A percentile compares a stretch with the other conserved stretches of the same genome.
phyloP scores from a whole-genome alignment of 2,329 filamentous ascomycete species.

The Alternaria brassicicola region DNA sequence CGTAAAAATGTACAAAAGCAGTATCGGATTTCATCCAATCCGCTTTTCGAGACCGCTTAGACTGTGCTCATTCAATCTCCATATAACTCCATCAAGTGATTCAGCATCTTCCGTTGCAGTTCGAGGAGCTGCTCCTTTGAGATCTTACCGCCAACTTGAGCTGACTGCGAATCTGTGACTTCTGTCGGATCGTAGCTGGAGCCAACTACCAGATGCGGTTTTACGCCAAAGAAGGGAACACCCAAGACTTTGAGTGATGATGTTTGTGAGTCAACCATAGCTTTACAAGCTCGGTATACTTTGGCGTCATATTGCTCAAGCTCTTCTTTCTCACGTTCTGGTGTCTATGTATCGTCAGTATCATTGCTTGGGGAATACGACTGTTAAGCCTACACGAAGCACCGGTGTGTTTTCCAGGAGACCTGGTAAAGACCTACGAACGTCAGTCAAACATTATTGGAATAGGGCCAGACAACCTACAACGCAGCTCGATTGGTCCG shows the following conservation, averaged over 20 bases:
- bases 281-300: conserved; percentile 63
- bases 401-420: conserved; percentile 29
- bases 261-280: conserved; percentile 66
- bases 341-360: conserved; percentile 42
- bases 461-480: conserved; percentile 46
- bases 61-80: conserved; percentile 23
- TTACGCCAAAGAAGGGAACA: conserved; percentile 44
- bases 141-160: conserved; percentile 24
- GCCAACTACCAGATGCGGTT: conserved; percentile 30
- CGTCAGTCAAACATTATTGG: conserved; percentile 5
- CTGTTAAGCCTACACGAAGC: conserved; percentile 26
- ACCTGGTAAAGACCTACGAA: conserved; percentile 35
- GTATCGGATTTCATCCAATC: not conserved
- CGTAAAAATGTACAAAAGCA: not conserved
- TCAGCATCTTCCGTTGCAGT: conserved; percentile 46
- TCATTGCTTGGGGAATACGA: no score
- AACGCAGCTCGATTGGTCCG: conserved; percentile 61
- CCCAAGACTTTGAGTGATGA: conserved; percentile 61
- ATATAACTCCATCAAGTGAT: conserved; percentile 41
- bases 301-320: conserved; percentile 65
- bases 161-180: conserved; percentile 1
- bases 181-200: conserved; percentile 24
- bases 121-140: conserved; percentile 36
- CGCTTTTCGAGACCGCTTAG: not conserved
- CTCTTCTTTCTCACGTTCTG: conserved; percentile 60